A percentile compares a stretch with the other conserved stretches of the same genome.
phyloP scores from a whole-genome alignment of 1,139 yeast species.

The Saccharomycopsis crataegensis region DNA sequence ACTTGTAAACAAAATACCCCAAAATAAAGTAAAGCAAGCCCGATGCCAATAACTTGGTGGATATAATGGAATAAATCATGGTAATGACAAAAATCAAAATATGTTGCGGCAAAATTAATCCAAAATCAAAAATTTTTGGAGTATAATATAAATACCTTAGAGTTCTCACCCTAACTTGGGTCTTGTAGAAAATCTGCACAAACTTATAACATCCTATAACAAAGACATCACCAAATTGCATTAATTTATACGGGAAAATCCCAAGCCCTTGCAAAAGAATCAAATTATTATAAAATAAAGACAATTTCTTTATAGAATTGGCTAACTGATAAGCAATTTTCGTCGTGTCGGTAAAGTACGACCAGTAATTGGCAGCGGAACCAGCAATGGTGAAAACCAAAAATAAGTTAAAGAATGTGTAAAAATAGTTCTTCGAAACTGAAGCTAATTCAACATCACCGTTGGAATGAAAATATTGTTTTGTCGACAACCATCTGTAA shows the following conservation, averaged over 20 bases:
- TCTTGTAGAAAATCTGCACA: constrained; percentile 20
- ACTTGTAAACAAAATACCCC: constrained; percentile 75
- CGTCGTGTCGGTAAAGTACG: constrained; percentile 70
- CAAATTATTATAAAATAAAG: constrained; percentile 67
- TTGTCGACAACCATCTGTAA: constrained; percentile 56
- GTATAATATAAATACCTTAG: constrained; percentile 66
- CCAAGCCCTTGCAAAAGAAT: constrained; percentile 72
- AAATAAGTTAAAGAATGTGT: constrained; percentile 69
- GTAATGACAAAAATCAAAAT: constrained; percentile 68
- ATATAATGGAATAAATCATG: constrained; percentile 67
- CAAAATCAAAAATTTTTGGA: constrained; percentile 66
- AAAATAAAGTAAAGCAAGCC: constrained; percentile 67
- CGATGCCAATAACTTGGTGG: constrained; percentile 66
- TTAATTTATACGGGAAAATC: constrained; percentile 64
- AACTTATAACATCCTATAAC: constrained; percentile 58
- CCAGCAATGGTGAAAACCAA: constrained; percentile 76
- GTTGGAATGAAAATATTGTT: constrained; percentile 66
- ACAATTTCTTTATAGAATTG: constrained; percentile 57
- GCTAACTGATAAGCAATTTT: constrained; percentile 70
- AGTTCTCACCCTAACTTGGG: constrained; percentile 33
- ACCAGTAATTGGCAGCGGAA: constrained; percentile 68
- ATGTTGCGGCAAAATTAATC: constrained; percentile 76
- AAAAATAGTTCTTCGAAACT: constrained; percentile 70
- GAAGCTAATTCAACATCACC: constrained; percentile 72
- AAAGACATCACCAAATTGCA: constrained; percentile 58